Evolutionary conservation across 2,329 filamentous ascomycete genomes (phyloP).

Genomic region (Sordariomycetes sp.): DNA sequence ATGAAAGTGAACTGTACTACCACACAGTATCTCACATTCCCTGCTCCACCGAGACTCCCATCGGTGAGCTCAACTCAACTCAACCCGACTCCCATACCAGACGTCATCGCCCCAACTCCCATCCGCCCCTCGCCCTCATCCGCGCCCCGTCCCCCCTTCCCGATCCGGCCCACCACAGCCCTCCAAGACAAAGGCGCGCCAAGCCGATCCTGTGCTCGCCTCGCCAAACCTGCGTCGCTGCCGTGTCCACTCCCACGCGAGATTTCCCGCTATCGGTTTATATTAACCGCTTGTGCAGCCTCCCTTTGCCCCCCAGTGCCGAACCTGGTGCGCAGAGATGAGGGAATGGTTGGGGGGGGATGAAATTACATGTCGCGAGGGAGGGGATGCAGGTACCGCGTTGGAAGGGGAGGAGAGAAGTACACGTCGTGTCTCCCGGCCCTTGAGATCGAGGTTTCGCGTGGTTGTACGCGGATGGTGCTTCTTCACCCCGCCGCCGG

Average conservation of each 20-base stretch:
- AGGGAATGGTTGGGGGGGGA: neutral
- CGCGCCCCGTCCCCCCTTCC: neutral
- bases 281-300: neutral
- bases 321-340: neutral
- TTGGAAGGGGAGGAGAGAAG: neutral
- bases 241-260: neutral
- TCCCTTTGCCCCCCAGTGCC: neutral
- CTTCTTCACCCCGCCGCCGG: neutral
- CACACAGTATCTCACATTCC: too few relatives aligned
- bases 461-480: neutral
- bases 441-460: too few relatives aligned
- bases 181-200: neutral
- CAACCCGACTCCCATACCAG: neutral
- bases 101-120: neutral
- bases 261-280: neutral
- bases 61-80: too few relatives aligned
- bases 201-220: neutral
- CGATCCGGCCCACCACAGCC: neutral
- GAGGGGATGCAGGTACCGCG: neutral
- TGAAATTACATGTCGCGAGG: neutral
- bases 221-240: neutral
- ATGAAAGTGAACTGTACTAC: too few relatives aligned
- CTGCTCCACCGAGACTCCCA: too few relatives aligned
- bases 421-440: too few relatives aligned
- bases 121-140: neutral